Evolutionary conservation across 192 early-diverging fungal genomes (phyloP).

Genomic region (Allomyces javanicus): DNA sequence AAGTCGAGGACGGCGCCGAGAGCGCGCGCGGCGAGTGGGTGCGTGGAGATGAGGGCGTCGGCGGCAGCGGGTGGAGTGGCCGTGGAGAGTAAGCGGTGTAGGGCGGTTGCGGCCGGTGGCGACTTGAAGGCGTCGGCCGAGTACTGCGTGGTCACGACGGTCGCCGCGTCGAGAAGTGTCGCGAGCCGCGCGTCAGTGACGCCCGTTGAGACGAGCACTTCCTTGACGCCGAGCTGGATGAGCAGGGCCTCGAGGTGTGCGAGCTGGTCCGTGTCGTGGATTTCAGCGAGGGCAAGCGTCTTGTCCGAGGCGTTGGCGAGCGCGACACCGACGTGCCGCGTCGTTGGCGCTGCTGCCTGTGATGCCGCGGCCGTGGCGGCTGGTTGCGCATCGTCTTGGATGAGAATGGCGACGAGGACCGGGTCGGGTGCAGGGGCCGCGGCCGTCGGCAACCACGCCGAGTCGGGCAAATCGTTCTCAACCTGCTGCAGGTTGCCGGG

Average conservation of each 20-base stretch:
- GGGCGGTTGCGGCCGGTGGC: no score
- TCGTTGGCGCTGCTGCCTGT: not conserved
- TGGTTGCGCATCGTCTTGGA: not conserved
- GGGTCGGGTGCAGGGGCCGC: not conserved
- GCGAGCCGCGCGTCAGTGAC: not conserved
- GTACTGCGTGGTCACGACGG: no score
- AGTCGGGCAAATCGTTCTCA: conserved; percentile 65
- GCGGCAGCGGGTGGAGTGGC: not conserved
- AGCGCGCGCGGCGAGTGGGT: no score
- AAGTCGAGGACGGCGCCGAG: not conserved
- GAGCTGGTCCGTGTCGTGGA: no score
- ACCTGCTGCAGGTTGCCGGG: conserved; percentile 85
- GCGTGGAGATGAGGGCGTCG: not conserved
- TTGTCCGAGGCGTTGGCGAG: conserved; percentile 69
- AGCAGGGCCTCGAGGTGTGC: conserved; percentile 38
- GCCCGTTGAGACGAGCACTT: conserved; percentile 50
- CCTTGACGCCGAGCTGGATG: conserved; percentile 85
- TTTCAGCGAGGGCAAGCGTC: not conserved
- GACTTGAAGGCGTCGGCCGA: no score
- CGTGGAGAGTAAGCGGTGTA: no score
- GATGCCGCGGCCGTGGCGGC: not conserved
- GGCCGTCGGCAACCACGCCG: not conserved
- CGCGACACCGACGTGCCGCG: conserved; percentile 48
- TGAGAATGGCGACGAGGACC: not conserved
- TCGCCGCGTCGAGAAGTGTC: no score